Evolutionary conservation across 2,329 filamentous ascomycete species (phyloP).

Genomic region (Pseudogymnoascus destructans): DNA sequence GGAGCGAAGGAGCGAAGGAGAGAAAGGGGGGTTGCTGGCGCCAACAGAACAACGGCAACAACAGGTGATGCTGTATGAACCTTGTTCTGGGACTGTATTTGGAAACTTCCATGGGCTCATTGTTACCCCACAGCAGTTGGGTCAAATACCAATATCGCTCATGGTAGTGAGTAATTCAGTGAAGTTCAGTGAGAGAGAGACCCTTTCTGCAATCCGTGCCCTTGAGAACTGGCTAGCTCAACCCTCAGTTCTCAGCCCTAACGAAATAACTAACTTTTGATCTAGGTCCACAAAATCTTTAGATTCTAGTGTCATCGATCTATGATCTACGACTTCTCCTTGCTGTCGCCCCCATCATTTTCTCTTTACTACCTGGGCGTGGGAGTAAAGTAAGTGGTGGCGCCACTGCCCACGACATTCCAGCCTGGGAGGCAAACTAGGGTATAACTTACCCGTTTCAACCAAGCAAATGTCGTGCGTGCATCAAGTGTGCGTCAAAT

Average conservation of each 20-base stretch:
- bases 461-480: neutral
- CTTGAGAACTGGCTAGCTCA: neutral
- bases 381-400: neutral
- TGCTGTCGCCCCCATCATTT: neutral
- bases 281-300: neutral
- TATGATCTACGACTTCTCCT: neutral
- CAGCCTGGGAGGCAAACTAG: neutral
- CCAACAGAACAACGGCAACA: neutral
- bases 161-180: neutral
- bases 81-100: neutral
- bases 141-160: neutral
- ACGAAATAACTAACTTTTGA: neutral
- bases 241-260: neutral
- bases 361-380: neutral
- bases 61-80: neutral
- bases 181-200: neutral
- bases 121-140: neutral
- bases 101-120: neutral
- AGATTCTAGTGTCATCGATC: neutral
- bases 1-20: neutral
- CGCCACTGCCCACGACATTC: neutral
- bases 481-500: conserved; percentile 1
- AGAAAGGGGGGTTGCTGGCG: neutral
- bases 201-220: neutral
- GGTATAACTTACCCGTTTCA: neutral